Percentiles rank a stretch among this genome's conserved stretches.
These are phyloP conservation scores for Domatiomyces catenatus DNA, from an alignment of 2,329 filamentous ascomycete genomes.

Conservation along the genomic window DNA sequence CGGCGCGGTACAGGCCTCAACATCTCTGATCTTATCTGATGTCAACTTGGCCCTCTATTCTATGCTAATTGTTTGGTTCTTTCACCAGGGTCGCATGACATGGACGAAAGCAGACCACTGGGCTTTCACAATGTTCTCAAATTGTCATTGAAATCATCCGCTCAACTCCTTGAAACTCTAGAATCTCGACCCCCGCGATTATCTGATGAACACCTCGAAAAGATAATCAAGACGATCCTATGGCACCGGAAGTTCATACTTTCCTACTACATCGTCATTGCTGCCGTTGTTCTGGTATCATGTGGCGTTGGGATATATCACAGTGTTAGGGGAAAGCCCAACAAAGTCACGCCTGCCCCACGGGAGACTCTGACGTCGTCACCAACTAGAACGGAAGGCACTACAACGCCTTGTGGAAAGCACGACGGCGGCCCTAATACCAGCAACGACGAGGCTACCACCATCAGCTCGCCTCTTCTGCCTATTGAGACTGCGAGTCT, in stretches of 20 bases:
- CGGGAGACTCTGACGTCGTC: constrained; percentile 6
- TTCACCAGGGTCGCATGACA: neutral
- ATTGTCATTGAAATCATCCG: constrained; percentile 2
- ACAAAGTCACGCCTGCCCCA: neutral
- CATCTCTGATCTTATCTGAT: neutral
- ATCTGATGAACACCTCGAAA: constrained; percentile 5
- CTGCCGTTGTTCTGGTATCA: constrained; percentile 1
- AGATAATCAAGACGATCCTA: constrained; percentile 10
- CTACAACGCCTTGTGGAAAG: constrained; percentile 9
- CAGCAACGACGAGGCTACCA: constrained; percentile 1
- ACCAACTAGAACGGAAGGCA: constrained; percentile 13
- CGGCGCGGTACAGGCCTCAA: too few relatives aligned
- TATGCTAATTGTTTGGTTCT: neutral
- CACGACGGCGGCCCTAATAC: constrained; percentile 1
- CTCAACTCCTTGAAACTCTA: constrained; percentile 3
- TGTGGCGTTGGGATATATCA: neutral
- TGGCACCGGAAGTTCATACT: constrained; percentile 13
- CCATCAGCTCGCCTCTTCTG: constrained; percentile 5
- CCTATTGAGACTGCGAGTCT: neutral
- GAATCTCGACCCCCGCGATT: constrained; percentile 2
- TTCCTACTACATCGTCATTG: constrained; percentile 10
- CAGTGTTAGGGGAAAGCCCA: neutral
- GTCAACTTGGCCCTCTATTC: neutral
- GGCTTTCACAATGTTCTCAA: constrained; percentile 3
- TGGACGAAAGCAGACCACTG: constrained; percentile 2